These are phyloP conservation scores for Vaccinium darrowii DNA, from an alignment of 148 eudicot species.

Conservation along the genomic window DNA sequence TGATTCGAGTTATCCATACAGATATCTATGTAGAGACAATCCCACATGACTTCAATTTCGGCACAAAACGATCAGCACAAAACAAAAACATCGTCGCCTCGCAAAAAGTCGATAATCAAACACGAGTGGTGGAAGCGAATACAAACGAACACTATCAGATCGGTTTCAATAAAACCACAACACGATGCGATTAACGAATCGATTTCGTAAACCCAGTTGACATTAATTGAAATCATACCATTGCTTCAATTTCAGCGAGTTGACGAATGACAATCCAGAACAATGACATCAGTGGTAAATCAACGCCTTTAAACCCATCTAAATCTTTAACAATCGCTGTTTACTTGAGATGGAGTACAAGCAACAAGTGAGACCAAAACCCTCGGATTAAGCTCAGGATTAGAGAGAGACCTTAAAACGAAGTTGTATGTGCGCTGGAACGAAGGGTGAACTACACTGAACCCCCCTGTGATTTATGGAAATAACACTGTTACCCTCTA, in stretches of 20 bases:
- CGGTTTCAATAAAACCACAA: background rate
- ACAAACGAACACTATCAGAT: background rate
- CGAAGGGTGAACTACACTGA: background rate
- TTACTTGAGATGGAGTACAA: background rate
- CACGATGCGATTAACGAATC: background rate
- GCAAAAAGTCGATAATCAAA: background rate
- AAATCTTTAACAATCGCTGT: background rate
- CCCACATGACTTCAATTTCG: background rate
- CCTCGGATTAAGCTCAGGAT: background rate
- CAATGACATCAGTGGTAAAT: slow-evolving; percentile 47
- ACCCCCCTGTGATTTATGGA: background rate
- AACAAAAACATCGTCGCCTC: background rate
- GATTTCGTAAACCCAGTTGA: background rate
- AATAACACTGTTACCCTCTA: background rate
- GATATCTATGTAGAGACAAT: background rate
- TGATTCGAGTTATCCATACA: background rate
- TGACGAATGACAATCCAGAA: slow-evolving; percentile 53
- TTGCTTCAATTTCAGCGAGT: slow-evolving; percentile 55
- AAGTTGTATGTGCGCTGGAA: background rate
- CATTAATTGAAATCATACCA: slow-evolving; percentile 36
- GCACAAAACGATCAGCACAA: background rate
- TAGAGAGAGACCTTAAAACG: background rate
- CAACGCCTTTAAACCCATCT: slow-evolving; percentile 39
- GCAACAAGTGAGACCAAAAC: background rate
- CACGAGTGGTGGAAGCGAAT: background rate